These are phyloP conservation scores for Xerocomus amazonicus DNA, from an alignment of 1,284 basidiomycete species.

Conservation along the genomic window DNA sequence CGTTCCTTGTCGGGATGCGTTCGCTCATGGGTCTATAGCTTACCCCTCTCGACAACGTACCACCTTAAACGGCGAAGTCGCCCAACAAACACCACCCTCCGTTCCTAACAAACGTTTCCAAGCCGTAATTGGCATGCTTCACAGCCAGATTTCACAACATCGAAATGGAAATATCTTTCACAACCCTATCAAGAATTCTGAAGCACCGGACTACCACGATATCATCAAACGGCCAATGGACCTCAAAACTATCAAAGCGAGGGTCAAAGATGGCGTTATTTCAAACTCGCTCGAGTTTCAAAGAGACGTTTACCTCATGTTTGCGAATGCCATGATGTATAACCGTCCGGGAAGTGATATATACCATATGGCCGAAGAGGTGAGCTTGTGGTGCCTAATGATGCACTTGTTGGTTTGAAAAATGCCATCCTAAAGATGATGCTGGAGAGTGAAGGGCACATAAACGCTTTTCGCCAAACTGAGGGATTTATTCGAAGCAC, in stretches of 20 bases:
- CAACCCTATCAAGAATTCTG: constrained; percentile 81
- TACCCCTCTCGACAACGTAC: constrained; percentile 18
- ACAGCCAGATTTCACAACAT: constrained; percentile 79
- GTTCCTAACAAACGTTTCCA: constrained; percentile 70
- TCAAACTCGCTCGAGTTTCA: constrained; percentile 82
- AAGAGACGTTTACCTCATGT: constrained; percentile 88
- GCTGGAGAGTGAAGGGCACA: constrained; percentile 74
- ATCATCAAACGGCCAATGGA: constrained; percentile 92
- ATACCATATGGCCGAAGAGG: constrained; percentile 86
- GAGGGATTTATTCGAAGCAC: constrained; percentile 59
- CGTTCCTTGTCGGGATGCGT: no score
- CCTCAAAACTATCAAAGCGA: constrained; percentile 81
- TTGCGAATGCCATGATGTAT: constrained; percentile 96
- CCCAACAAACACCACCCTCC: constrained; percentile 26
- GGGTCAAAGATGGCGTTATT: constrained; percentile 80
- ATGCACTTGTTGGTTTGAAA: constrained; percentile 1
- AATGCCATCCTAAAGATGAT: constrained; percentile 61
- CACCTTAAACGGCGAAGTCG: constrained; percentile 15
- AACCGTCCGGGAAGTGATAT: constrained; percentile 83
- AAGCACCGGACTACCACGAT: constrained; percentile 87
- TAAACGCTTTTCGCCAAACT: constrained; percentile 73
- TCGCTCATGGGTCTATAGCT: constrained; percentile 17
- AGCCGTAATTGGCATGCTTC: constrained; percentile 74
- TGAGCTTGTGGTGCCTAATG: constrained; percentile 34
- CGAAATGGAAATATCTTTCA: constrained; percentile 87